These are phyloP conservation scores for Mesotaenium endlicherianum DNA, from an alignment of 139 green algal genomes.

Conservation along the genomic window DNA sequence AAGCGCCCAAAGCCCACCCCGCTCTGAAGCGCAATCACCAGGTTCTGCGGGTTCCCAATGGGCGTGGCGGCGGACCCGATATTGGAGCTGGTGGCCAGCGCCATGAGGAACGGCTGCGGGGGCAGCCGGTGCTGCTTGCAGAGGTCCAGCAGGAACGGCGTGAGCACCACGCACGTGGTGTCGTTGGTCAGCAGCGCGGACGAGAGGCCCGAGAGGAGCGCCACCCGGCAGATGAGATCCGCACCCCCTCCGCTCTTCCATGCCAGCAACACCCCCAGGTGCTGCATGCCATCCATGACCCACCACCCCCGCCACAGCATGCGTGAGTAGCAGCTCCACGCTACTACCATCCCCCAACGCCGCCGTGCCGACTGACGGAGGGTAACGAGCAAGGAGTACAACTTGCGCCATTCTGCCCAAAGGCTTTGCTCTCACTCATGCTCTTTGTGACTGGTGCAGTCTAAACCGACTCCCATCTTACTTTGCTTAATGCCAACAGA, in stretches of 20 bases:
- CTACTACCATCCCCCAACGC: too few species aligned
- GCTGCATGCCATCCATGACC: too few species aligned
- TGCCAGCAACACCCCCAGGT: neutral
- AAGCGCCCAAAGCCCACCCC: constrained; percentile 16
- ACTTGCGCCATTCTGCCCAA: too few species aligned
- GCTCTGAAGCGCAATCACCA: neutral
- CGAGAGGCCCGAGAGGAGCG: neutral
- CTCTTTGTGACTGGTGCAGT: too few species aligned
- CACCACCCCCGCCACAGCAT: too few species aligned
- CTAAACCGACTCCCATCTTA: too few species aligned
- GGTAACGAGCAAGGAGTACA: too few species aligned
- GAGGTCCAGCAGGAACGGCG: constrained; percentile 9
- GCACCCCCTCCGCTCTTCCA: neutral
- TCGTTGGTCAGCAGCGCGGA: constrained; percentile 18
- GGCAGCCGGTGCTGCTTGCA: neutral
- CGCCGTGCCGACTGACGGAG: too few species aligned
- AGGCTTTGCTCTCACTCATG: too few species aligned
- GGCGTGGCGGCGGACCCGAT: constrained; percentile 9
- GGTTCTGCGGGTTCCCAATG: constrained; percentile 22
- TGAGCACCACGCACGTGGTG: constrained; percentile 20
- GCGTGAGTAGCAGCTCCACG: too few species aligned
- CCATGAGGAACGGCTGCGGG: constrained; percentile 14
- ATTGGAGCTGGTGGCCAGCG: constrained; percentile 3
- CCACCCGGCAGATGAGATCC: constrained; percentile 10
- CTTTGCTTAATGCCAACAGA: too few species aligned